Percentiles rank a stretch among this genome's conserved stretches.
Evolutionary conservation across 805 yeast genomes (phyloP).

Genomic region (Yamadazyma scolyti): DNA sequence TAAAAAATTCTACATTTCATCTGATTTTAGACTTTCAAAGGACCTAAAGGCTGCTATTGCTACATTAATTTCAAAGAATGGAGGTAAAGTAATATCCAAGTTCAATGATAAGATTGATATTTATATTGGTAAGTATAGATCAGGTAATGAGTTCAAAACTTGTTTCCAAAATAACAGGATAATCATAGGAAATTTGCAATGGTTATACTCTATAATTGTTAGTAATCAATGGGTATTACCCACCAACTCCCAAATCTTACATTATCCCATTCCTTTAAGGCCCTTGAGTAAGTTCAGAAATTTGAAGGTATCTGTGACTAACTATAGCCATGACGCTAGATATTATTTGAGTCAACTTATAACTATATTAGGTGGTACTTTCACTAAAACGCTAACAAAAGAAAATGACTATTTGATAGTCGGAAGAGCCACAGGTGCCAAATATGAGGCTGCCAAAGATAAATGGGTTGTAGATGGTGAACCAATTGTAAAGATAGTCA

Average conservation of each 20-base stretch:
- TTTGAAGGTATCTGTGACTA: conserved; percentile 65
- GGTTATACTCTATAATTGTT: conserved; percentile 71
- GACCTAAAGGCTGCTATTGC: conserved; percentile 36
- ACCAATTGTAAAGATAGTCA: conserved; percentile 50
- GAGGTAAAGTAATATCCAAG: conserved; percentile 45
- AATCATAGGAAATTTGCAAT: conserved; percentile 62
- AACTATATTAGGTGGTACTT: conserved; percentile 68
- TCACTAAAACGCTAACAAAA: conserved; percentile 61
- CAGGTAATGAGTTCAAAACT: conserved; percentile 50
- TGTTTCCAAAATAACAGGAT: conserved; percentile 40
- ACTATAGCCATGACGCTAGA: conserved; percentile 84
- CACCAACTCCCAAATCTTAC: conserved; percentile 49
- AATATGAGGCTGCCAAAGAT: conserved; percentile 62
- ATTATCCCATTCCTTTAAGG: conserved; percentile 59
- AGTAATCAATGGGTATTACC: conserved; percentile 57
- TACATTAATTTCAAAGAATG: conserved; percentile 45
- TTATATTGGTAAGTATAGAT: conserved; percentile 61
- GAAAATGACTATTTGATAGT: conserved; percentile 72
- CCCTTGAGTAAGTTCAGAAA: conserved; percentile 53
- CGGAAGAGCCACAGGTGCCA: conserved; percentile 65
- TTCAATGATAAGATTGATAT: conserved; percentile 23
- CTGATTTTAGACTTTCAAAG: conserved; percentile 54
- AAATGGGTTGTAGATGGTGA: conserved; percentile 49
- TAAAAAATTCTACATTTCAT: conserved; percentile 47
- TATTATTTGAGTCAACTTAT: conserved; percentile 63